Conservation (phyloP, 352 stramenopile species). For the Phytophthora pinifolia region DNA sequence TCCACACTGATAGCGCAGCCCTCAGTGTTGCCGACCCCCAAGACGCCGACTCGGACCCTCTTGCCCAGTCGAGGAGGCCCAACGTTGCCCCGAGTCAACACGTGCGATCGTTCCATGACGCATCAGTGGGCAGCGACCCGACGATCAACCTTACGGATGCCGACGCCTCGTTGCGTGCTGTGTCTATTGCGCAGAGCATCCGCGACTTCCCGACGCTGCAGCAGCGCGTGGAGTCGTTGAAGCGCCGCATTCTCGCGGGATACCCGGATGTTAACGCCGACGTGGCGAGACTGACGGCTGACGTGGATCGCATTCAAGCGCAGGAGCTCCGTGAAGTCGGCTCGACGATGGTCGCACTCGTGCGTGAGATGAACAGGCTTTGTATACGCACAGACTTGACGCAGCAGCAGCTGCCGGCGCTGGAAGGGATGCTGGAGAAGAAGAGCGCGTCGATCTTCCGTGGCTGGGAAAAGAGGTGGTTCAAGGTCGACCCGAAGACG, state of each 20-base stretch:
- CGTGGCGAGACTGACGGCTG: slow-evolving; percentile 37
- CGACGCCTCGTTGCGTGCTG: slow-evolving; percentile 1
- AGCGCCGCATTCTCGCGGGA: slow-evolving; percentile 44
- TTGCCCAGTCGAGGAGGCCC: slow-evolving; percentile 12
- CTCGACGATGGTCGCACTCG: slow-evolving; percentile 49
- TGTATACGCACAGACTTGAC: slow-evolving; percentile 33
- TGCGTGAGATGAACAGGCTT: slow-evolving; percentile 57
- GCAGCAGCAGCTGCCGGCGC: slow-evolving; percentile 42
- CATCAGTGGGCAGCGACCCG: slow-evolving; percentile 1
- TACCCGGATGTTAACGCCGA: slow-evolving; percentile 41
- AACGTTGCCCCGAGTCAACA: slow-evolving; percentile 8
- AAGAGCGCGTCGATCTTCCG: slow-evolving; percentile 79
- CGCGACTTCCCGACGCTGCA: slow-evolving; percentile 47
- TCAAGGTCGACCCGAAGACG: slow-evolving; percentile 69
- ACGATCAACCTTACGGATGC: slow-evolving; percentile 1
- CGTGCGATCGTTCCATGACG: slow-evolving; percentile 6
- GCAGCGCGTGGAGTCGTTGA: slow-evolving; percentile 52
- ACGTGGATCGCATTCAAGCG: slow-evolving; percentile 40
- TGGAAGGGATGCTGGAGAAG: slow-evolving; percentile 74
- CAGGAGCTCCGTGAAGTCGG: slow-evolving; percentile 48
- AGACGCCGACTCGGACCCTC: slow-evolving; percentile 4
- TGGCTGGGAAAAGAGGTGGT: slow-evolving; percentile 67
- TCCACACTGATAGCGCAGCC: background rate
- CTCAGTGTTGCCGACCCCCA: background rate
- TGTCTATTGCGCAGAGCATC: slow-evolving; percentile 32